Percentiles rank a stretch among this genome's conserved stretches.
These are phyloP conservation scores for Penicillium sp. DNA, from an alignment of 2,329 filamentous ascomycete genomes.

Conservation along the genomic window DNA sequence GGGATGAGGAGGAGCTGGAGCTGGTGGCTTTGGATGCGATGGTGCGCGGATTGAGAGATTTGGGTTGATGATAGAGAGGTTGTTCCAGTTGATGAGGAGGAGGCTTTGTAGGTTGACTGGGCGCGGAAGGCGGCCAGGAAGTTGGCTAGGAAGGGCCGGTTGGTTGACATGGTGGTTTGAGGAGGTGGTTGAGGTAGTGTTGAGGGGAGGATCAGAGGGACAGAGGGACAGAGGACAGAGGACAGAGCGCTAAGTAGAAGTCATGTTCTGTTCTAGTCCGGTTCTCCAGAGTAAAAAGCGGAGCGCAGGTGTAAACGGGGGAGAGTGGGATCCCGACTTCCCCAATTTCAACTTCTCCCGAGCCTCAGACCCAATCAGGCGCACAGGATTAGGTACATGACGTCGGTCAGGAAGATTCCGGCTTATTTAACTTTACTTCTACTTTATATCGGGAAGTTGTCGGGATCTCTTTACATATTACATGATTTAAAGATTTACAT, in stretches of 20 bases:
- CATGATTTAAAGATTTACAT: no score
- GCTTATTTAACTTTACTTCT: neutral
- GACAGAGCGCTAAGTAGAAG: conserved; percentile 1
- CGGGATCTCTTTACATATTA: neutral
- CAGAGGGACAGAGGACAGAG: no score
- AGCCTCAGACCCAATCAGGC: conserved; percentile 17
- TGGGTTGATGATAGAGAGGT: conserved; percentile 40
- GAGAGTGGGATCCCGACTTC: conserved; percentile 12
- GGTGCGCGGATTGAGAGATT: conserved; percentile 41
- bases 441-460: neutral
- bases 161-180: conserved; percentile 52
- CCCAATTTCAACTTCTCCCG: conserved; percentile 11
- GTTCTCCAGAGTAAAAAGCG: neutral
- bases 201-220: conserved; percentile 2
- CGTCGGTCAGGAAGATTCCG: conserved; percentile 19
- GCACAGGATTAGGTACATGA: conserved; percentile 18
- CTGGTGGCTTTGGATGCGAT: conserved; percentile 45
- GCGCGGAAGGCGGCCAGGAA: conserved; percentile 64
- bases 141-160: conserved; percentile 61
- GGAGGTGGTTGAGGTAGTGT: neutral
- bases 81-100: conserved; percentile 37
- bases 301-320: neutral
- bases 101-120: conserved; percentile 57
- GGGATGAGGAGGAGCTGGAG: conserved; percentile 15
- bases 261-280: neutral